Base-by-base conservation (phyloP, 1,284 basidiomycete species). In the Puccinia brachypodii region DNA sequence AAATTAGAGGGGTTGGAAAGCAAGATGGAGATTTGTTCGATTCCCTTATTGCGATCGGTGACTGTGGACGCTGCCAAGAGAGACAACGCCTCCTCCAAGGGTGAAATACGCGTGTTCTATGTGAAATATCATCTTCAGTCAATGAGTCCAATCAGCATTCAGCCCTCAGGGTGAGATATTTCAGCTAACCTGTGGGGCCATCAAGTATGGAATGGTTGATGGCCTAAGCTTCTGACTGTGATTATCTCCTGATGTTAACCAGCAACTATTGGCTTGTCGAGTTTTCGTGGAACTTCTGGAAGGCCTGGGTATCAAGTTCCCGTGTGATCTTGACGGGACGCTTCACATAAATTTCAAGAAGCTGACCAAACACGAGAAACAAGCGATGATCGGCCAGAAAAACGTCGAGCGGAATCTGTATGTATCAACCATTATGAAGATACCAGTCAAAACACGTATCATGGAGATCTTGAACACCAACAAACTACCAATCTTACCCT, bases 1-100 rank as follows among this genome's bases (percentile, higher is more conserved):
- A 74, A 66, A 14, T 81, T 81, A 22, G 79, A 33, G 31, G 71
- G 60, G 60, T 81, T 81, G 40, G 79, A 19, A 33, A 81, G 79
- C 44, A 81, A 66, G 44, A 74, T 42, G 19, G 33, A 66, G 9
- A 81, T 74, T 50, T 33, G 53, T 40, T 73, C 69, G 33, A 81
- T 66, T 40, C 71, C 79, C 66, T 66, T 74, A 68, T 62, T 81
- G 36, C 79, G 38, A 16, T 81, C 79, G 42, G 69, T 74, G 31
- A 81, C 69, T 40, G 79, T 66, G 42, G 69, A 44, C 28, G 79
- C 74, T 44, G 25, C 60, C 19, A 81, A 47, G 40, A 60, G 58
- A 31, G 14, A 40, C 28, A 81, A 50, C 31, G 79, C 71, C 14
- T 81, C 69, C 13, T 81, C 79, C 79, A 73, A 58, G 14, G 68